These are phyloP conservation scores for Ceratobasidium sp. DNA, from an alignment of 1,284 basidiomycete genomes.

Conservation along the genomic window DNA sequence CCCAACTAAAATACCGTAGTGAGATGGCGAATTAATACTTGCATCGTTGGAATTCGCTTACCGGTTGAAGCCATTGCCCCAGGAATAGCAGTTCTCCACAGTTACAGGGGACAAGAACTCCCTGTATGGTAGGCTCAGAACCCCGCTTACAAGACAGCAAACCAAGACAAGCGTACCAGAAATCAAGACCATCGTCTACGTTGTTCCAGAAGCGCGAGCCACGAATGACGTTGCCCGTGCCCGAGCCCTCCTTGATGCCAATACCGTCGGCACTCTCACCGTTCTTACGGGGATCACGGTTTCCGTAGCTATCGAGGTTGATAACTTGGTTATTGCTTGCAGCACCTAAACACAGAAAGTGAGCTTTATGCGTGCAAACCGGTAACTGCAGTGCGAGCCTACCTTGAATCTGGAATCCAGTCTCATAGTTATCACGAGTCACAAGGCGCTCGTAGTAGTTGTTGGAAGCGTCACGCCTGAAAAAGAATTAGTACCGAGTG, in stretches of 20 bases:
- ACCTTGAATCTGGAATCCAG: constrained; percentile 34
- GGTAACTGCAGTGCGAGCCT: neutral
- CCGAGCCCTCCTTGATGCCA: constrained; percentile 39
- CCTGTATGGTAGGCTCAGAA: neutral
- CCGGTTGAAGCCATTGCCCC: constrained; percentile 42
- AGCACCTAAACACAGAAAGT: constrained; percentile 24
- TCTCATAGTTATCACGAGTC: constrained; percentile 40
- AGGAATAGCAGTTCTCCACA: constrained; percentile 37
- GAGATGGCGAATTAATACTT: neutral
- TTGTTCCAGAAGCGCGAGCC: constrained; percentile 40
- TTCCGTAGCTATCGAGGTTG: constrained; percentile 40
- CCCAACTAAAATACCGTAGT: neutral
- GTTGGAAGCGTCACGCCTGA: constrained; percentile 37
- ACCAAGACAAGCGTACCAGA: constrained; percentile 24
- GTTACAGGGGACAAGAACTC: constrained; percentile 39
- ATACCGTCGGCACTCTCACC: constrained; percentile 41
- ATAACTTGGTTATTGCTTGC: constrained; percentile 40
- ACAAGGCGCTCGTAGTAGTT: constrained; percentile 39
- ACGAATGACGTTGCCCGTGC: constrained; percentile 39
- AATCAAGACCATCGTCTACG: constrained; percentile 38
- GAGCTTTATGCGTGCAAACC: neutral
- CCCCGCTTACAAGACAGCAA: neutral
- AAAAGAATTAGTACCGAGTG: too few relatives aligned
- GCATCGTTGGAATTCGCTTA: neutral
- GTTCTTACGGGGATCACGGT: constrained; percentile 42